These are phyloP conservation scores for Aspergillus cristatus DNA, from an alignment of 495 filamentous ascomycete species.

Conservation along the genomic window DNA sequence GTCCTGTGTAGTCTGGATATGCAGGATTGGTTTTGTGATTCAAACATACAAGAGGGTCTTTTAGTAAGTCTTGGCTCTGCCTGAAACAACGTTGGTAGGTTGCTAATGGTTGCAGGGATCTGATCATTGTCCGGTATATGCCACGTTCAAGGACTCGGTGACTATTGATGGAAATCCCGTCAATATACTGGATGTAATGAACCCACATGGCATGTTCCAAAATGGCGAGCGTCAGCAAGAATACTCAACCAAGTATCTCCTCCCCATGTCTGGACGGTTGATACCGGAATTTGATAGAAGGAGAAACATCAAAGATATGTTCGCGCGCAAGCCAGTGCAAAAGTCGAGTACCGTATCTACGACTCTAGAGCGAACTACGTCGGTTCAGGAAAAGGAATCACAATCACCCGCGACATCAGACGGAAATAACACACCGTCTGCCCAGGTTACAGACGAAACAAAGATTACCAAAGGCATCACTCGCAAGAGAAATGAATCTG, in stretches of 20 bases:
- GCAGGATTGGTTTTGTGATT: conserved; percentile 72
- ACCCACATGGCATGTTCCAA: conserved; percentile 65
- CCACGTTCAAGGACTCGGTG: conserved; percentile 58
- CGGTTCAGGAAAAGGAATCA: conserved; percentile 2
- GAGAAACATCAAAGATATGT: conserved; percentile 89
- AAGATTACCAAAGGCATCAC: conserved; percentile 8
- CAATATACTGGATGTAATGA: conserved; percentile 67
- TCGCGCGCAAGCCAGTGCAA: conserved; percentile 46
- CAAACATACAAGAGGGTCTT: conserved; percentile 93
- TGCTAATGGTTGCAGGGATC: conserved; percentile 53
- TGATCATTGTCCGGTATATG: conserved; percentile 93
- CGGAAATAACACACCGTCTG: not conserved
- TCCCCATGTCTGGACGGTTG: conserved; percentile 70
- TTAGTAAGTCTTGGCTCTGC: conserved; percentile 41
- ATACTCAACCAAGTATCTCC: conserved; percentile 53
- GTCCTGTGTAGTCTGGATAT: conserved; percentile 75
- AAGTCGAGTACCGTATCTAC: conserved; percentile 2
- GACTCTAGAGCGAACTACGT: not conserved
- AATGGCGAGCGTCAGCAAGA: conserved; percentile 58
- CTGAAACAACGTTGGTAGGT: not conserved
- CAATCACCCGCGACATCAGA: not conserved
- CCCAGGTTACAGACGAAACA: too few relatives aligned
- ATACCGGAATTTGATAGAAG: conserved; percentile 83
- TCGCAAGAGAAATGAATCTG: conserved; percentile 21
- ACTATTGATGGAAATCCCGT: conserved; percentile 37